Evolutionary conservation across 2,329 filamentous ascomycete genomes (phyloP).

Genomic region (Cladobotryum mycophilum): DNA sequence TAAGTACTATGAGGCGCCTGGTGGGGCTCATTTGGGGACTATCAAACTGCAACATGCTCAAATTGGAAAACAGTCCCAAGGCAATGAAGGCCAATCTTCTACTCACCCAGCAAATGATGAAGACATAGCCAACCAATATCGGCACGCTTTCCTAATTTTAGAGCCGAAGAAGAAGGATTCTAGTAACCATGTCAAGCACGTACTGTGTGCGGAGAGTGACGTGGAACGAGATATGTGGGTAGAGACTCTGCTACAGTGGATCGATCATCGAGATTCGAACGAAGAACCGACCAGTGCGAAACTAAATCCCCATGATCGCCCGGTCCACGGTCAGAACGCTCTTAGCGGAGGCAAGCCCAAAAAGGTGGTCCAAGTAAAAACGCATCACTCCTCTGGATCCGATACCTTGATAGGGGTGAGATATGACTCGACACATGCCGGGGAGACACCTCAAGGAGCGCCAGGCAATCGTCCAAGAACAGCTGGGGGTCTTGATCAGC

Average conservation of each 20-base stretch:
- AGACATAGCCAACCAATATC: conserved; percentile 86
- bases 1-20: conserved; percentile 87
- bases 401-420: conserved; percentile 51
- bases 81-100: conserved; percentile 49
- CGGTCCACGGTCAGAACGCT: conserved; percentile 28
- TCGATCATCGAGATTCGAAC: conserved; percentile 63
- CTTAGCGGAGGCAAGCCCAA: conserved; percentile 22
- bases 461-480: conserved; percentile 32
- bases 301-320: conserved; percentile 34
- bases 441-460: conserved; percentile 41
- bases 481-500: conserved; percentile 28
- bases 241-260: conserved; percentile 79
- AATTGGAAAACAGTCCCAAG: conserved; percentile 79
- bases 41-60: conserved; percentile 89
- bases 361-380: conserved; percentile 26
- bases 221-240: conserved; percentile 91
- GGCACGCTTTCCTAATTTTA: conserved; percentile 89
- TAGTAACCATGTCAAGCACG: conserved; percentile 79
- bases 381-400: conserved; percentile 32
- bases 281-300: conserved; percentile 34
- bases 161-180: conserved; percentile 97
- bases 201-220: conserved; percentile 93
- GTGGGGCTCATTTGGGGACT: conserved; percentile 82
- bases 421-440: conserved; percentile 50
- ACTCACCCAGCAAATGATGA: conserved; percentile 52